Percentiles rank a stretch among this genome's conserved stretches.
Evolutionary conservation across 768 basidiomycete species (phyloP).

Genomic region (Pholiota microspora): DNA sequence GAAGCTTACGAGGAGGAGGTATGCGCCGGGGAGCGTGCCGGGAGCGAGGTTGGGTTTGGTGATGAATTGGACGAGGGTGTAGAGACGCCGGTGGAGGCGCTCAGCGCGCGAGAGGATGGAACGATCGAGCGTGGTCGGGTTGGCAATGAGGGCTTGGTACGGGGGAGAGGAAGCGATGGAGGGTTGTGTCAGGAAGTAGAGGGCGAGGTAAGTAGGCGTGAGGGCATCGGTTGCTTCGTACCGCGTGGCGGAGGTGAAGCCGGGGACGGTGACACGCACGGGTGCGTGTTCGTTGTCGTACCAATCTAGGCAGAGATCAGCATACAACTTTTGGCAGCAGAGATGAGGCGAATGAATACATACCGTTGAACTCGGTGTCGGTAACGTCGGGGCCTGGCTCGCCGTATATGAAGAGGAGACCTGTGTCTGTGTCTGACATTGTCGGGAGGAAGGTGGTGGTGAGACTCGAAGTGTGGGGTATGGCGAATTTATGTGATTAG

Average conservation of each 20-base stretch:
- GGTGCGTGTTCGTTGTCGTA: constrained; percentile 35
- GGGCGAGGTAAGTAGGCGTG: constrained; percentile 19
- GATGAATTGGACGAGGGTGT: constrained; percentile 18
- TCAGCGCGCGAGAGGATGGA: constrained; percentile 22
- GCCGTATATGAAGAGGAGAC: constrained; percentile 31
- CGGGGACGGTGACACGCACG: constrained; percentile 27
- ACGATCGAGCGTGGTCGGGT: constrained; percentile 26
- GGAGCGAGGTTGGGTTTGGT: constrained; percentile 9
- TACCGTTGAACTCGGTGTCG: constrained; percentile 32
- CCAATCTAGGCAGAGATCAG: constrained; percentile 30
- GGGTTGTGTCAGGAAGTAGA: constrained; percentile 28
- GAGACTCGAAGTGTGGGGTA: too few relatives aligned
- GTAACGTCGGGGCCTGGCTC: constrained; percentile 27
- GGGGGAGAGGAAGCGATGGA: constrained; percentile 18
- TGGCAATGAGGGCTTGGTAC: constrained; percentile 24
- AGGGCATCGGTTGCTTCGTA: constrained; percentile 30
- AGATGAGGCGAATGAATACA: background rate
- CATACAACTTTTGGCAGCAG: background rate
- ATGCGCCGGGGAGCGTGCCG: constrained; percentile 19
- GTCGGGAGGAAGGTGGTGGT: background rate
- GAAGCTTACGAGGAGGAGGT: constrained; percentile 22
- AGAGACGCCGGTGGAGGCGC: constrained; percentile 25
- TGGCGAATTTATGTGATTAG: too few relatives aligned
- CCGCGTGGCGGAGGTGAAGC: constrained; percentile 26
- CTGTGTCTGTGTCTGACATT: constrained; percentile 17